Percentiles rank a stretch among this genome's conserved stretches.
Evolutionary conservation across 2,329 filamentous ascomycete genomes (phyloP).

Genomic region (Penicillium sp.): DNA sequence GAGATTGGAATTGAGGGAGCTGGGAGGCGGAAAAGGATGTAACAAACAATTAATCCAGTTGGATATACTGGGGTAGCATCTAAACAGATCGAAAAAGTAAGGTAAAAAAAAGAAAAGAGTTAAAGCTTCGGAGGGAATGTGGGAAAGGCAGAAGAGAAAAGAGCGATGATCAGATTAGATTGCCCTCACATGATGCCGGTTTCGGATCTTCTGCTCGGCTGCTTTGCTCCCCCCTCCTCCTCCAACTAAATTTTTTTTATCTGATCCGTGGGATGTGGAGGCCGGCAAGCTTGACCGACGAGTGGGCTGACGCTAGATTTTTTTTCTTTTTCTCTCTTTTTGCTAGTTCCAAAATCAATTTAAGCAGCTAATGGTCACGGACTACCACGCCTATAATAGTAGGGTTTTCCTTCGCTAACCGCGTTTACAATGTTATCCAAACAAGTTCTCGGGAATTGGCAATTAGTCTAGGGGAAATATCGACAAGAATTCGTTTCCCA

Average conservation of each 20-base stretch:
- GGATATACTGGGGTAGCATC: background rate
- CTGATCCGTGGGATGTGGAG: slow-evolving; percentile 23
- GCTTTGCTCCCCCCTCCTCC: background rate
- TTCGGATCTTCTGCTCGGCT: slow-evolving; percentile 24
- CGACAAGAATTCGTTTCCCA: background rate
- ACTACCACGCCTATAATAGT: background rate
- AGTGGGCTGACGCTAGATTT: slow-evolving; percentile 25
- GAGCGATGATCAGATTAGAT: slow-evolving; percentile 34
- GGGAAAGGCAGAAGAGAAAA: slow-evolving; percentile 23
- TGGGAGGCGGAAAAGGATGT: slow-evolving; percentile 2
- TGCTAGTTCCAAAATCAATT: background rate
- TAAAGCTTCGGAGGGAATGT: slow-evolving; percentile 9
- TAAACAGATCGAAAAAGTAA: slow-evolving; percentile 1
- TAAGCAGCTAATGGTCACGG: background rate
- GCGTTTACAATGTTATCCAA: slow-evolving; percentile 3
- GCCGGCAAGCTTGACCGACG: slow-evolving; percentile 13
- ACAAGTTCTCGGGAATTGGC: background rate
- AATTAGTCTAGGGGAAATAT: background rate
- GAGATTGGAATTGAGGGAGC: slow-evolving; percentile 7
- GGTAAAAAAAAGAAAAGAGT: slow-evolving; percentile 6
- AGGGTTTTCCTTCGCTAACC: slow-evolving; percentile 7
- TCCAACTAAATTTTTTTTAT: slow-evolving; percentile 17
- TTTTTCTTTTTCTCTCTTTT: background rate
- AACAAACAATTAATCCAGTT: background rate
- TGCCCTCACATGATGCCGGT: slow-evolving; percentile 32